Conservation (phyloP, 768 basidiomycete genomes). For the Lactifluus pinguis region DNA sequence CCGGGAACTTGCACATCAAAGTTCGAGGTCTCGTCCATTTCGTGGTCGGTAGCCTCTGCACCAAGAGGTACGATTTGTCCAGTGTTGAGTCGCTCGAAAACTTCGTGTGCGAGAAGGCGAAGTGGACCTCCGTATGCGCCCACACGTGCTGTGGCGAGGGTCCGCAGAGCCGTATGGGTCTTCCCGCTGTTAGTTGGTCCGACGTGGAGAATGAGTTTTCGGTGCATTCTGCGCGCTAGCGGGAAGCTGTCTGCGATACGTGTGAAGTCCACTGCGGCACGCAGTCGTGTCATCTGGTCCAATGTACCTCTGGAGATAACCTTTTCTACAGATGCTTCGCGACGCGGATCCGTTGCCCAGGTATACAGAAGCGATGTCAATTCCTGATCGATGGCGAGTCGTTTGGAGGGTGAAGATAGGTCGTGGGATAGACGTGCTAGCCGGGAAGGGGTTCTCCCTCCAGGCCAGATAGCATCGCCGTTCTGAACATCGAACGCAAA, state of each 20-base stretch:
- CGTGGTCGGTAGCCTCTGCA: conserved; percentile 33
- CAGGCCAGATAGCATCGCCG: conserved; percentile 15
- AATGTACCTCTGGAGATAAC: conserved; percentile 20
- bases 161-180: conserved; percentile 86
- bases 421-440: conserved; percentile 37
- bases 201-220: conserved; percentile 89
- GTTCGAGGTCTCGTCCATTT: conserved; percentile 32
- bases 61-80: conserved; percentile 81
- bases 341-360: conserved; percentile 39
- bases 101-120: conserved; percentile 89
- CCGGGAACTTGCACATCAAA: conserved; percentile 26
- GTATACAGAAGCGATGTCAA: conserved; percentile 45
- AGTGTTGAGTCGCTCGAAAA: conserved; percentile 83
- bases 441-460: conserved; percentile 29
- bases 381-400: conserved; percentile 36
- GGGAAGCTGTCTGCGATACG: conserved; percentile 38
- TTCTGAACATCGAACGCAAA: conserved; percentile 34
- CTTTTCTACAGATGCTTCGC: neutral
- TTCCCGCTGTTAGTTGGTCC: conserved; percentile 98
- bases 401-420: conserved; percentile 23
- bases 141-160: conserved; percentile 60
- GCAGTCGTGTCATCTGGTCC: conserved; percentile 22
- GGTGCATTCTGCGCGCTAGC: conserved; percentile 47
- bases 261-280: conserved; percentile 32
- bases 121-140: conserved; percentile 91